phyloP scores from a whole-genome alignment of 2,329 filamentous ascomycete genomes.

The Penicillium sp. region DNA sequence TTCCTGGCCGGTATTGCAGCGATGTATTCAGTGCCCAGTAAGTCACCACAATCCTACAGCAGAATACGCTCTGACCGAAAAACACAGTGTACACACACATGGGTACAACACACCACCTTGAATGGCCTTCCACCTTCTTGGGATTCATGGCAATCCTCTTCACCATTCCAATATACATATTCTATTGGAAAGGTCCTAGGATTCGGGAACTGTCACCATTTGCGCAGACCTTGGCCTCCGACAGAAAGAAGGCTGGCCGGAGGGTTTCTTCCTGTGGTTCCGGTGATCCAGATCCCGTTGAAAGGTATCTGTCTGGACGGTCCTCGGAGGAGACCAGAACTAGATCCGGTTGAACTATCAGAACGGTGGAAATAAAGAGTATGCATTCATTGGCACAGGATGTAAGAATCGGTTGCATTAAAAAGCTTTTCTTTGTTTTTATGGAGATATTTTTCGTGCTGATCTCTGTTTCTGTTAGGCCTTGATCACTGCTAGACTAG shows the following conservation, averaged over 20 bases:
- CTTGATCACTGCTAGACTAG: neutral
- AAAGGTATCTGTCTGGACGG: constrained; percentile 23
- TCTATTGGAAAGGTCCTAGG: constrained; percentile 62
- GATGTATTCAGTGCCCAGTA: constrained; percentile 56
- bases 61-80: neutral
- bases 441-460: neutral
- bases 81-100: constrained; percentile 50
- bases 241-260: constrained; percentile 31
- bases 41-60: constrained; percentile 19
- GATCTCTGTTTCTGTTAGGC: neutral
- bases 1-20: constrained; percentile 63
- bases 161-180: constrained; percentile 62
- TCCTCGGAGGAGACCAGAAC: constrained; percentile 1
- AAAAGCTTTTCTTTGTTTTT: neutral
- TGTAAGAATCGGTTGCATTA: neutral
- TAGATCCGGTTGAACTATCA: neutral
- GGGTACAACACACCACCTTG: constrained; percentile 50
- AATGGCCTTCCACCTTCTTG: constrained; percentile 61
- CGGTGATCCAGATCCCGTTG: constrained; percentile 26
- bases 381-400: neutral
- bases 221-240: constrained; percentile 59
- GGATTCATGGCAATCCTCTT: constrained; percentile 61
- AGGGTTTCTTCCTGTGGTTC: constrained; percentile 28
- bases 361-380: neutral
- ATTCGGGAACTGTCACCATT: constrained; percentile 62